phyloP scores from a whole-genome alignment of 768 basidiomycete genomes.

The Tulasnella sp. region DNA sequence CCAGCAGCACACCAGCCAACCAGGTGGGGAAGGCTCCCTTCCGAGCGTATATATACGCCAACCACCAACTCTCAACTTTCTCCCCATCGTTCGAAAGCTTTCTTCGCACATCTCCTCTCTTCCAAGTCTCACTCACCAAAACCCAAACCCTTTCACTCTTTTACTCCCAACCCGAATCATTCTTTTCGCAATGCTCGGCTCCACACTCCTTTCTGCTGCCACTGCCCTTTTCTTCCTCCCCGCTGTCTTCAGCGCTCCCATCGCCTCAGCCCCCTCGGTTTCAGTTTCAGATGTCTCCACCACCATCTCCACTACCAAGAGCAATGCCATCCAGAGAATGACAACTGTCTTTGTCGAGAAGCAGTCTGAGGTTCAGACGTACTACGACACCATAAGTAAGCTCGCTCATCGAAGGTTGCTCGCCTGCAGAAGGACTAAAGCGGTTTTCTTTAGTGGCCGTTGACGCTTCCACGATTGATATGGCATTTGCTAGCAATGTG shows the following conservation, averaged over 20 bases:
- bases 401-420: background rate
- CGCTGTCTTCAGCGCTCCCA: background rate
- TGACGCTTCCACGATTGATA: background rate
- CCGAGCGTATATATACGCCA: background rate
- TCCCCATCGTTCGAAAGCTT: background rate
- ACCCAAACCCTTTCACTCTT: background rate
- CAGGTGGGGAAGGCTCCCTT: background rate
- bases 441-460: background rate
- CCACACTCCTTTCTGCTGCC: slow-evolving; percentile 11
- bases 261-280: background rate
- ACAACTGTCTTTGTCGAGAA: background rate
- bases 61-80: background rate
- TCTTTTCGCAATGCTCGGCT: background rate
- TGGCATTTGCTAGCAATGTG: background rate
- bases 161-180: background rate
- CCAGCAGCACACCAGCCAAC: background rate
- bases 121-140: background rate
- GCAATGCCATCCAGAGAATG: background rate
- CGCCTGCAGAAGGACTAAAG: background rate
- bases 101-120: background rate
- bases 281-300: background rate
- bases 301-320: background rate
- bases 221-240: slow-evolving; percentile 1
- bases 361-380: background rate
- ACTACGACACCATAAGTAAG: background rate